Conservation (phyloP, 768 basidiomycete genomes). For the Panellus pusillus region DNA sequence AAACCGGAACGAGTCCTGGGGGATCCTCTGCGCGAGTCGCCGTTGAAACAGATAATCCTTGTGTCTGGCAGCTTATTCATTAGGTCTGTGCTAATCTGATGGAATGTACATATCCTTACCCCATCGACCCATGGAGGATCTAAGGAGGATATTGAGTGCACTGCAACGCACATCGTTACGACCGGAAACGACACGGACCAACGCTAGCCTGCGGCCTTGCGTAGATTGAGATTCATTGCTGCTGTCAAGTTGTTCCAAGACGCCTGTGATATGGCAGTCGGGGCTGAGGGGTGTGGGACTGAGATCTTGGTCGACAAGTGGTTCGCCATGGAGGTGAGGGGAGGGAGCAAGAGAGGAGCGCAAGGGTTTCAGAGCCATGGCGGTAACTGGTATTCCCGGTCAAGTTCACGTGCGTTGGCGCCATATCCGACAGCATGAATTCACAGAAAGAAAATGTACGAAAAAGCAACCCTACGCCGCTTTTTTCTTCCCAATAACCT, state of each 20-base stretch:
- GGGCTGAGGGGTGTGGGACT: constrained; percentile 52
- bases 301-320: constrained; percentile 48
- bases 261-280: constrained; percentile 49
- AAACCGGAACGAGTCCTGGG: constrained; percentile 81
- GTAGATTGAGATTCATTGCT: constrained; percentile 37
- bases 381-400: not conserved
- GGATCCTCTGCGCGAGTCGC: constrained; percentile 60
- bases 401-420: not conserved
- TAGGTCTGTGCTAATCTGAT: constrained; percentile 21
- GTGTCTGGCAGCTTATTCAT: constrained; percentile 49
- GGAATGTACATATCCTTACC: constrained; percentile 43
- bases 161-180: constrained; percentile 14
- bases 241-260: constrained; percentile 61
- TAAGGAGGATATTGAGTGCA: constrained; percentile 28
- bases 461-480: constrained; percentile 28
- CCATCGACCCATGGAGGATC: constrained; percentile 81
- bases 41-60: constrained; percentile 85
- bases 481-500: constrained; percentile 57
- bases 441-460: not conserved
- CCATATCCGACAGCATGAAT: not conserved
- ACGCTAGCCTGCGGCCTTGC: constrained; percentile 58
- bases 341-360: not conserved
- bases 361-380: not conserved
- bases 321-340: constrained; percentile 25
- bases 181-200: constrained; percentile 35